Evolutionary conservation across 768 basidiomycete species (phyloP), one percentile per base, ranked within the genome.

Genomic region (Russula sp.): DNA sequence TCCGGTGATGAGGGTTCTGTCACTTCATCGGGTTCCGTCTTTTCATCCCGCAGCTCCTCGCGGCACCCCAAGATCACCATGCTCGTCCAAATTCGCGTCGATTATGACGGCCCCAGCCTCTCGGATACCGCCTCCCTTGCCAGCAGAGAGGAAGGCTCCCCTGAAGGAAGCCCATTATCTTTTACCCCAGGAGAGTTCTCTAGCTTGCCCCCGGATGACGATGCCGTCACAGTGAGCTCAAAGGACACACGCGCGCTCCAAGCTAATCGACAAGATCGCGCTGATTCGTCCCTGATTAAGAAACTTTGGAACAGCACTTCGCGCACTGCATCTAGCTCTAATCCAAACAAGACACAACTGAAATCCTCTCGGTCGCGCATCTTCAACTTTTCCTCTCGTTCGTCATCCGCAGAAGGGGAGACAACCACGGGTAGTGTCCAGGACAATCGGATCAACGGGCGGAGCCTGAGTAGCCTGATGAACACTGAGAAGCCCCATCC

Each of bases 81-180:
- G 16, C 79, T 82, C 9, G 83, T 97, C 39, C 79, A 86, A 48
- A 85, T 98, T 45, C 77, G 78, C 9, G 84, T 95, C 64, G 93
- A 95, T 63, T 95, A 93, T 67, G 94, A 97, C 71, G 92, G 92
- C 0, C 92, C 88, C 14, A 90, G 88, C 73, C 78, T 97, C 60
- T 93, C 91, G 9, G 95, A 97, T 66, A 90, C 93, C 2, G 85
- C 84, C 10, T 94, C 92, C 9, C 74, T 95, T 18, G 82, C 81
- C 22, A 92, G 90, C 70, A 68, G 87, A 69, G 89, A 95, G 46
- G 88, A 91, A 66, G 85, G 84, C 74, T 76, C 74, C 64, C 75
- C 79, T 47, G 87, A 86, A 66, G 79, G 76, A 58, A 86, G 86
- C 67, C 81, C 81, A 55, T 74, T 76, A 38, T 82, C 83, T 1